Evolutionary conservation across 139 green algal genomes (phyloP), one percentile per base, ranked within the genome.

Genomic region (Chlamydomonas incerta): DNA sequence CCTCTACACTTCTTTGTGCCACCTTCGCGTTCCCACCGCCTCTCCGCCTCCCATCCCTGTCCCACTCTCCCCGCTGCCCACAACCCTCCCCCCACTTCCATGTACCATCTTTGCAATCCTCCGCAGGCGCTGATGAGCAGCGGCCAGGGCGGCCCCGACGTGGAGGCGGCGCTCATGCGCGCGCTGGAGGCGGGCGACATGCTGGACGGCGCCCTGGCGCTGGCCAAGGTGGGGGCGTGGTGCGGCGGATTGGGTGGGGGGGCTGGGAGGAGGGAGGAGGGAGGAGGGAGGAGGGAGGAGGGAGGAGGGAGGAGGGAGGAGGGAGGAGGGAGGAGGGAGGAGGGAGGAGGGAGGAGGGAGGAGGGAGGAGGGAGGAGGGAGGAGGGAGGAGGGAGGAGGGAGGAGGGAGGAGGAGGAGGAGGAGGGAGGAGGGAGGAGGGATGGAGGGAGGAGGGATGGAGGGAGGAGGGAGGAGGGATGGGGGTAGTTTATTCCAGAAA

Each of bases 101-200:
- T n/a, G n/a, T n/a, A n/a, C n/a, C n/a, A n/a, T n/a, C n/a, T n/a
- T n/a, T n/a, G n/a, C n/a, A n/a, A n/a, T n/a, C n/a, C n/a, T n/a
- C n/a, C n/a, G n/a, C n/a, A n/a, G n/a, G n/a, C n/a, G n/a, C n/a
- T n/a, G n/a, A n/a, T n/a, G n/a, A n/a, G n/a, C 50, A 57, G 10
- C 11, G 10, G 55, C 28, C 79, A 88, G 82, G 73, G 60, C 1
- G 89, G 83, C 24, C 58, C 89, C 31, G 85, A 89, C 23, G 87
- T 90, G 85, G 89, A 92, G 71, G 63, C 68, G 47, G 58, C 88
- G 29, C 80, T 90, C 55, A 81, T 91, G 67, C 77, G 83, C 26
- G 89, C 89, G 20, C 89, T 92, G 58, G 85, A 90, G 76, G 89
- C 89, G 28, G 66, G 67, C 33, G 89, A 92, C 72, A 74, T 87